Base-by-base conservation (phyloP, 345 rosid genomes). In the Camelina hispida region DNA sequence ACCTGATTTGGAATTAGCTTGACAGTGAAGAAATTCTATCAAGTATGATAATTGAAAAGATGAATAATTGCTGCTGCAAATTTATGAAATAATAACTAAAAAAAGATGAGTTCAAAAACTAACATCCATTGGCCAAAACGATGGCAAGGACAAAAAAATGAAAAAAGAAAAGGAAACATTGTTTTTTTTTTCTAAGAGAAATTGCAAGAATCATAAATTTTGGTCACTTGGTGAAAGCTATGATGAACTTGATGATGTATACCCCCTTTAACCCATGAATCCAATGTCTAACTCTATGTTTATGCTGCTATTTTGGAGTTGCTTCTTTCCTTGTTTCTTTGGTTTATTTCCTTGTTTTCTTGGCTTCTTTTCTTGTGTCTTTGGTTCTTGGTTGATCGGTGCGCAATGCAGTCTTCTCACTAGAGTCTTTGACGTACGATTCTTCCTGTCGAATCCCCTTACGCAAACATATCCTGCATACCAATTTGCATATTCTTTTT, bases 401-500 rank as follows among this genome's bases (percentile, higher is more conserved):
- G 90, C 83, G 59, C 85, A 86, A 73, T 89, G 98, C 72, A 94
- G 69, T 66, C 97, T 86, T 75, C 86, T 87, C 62, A 73, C 70
- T 52, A 91, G 82, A 7, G 89, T 89, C 8, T 84, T 79, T 12
- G 97, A 85, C 23, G 84, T 95, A 30, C 91, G 69, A 28, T 72
- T 68, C 69, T 81, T 57, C 51, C 81, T 78, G 72, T 94, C 95
- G 50, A 94, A 91, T 65, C 95, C 98, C 61, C 98, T 82, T 30
- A 94, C 91, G 61, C 97, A 94, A 40, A 94, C 91, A 78, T 81
- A 94, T 62, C 97, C 97, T 93, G 93, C 84, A 81, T 66, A 70
- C 28, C 37, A 34, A 16, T 57, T 57, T 15, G 37, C 47, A 61
- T 5, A 2, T 37, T 54, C 35, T n/a, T 56, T 10, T 43, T 55